Conservation (phyloP, 2,329 filamentous ascomycete genomes). For the Davidsoniella australis region DNA sequence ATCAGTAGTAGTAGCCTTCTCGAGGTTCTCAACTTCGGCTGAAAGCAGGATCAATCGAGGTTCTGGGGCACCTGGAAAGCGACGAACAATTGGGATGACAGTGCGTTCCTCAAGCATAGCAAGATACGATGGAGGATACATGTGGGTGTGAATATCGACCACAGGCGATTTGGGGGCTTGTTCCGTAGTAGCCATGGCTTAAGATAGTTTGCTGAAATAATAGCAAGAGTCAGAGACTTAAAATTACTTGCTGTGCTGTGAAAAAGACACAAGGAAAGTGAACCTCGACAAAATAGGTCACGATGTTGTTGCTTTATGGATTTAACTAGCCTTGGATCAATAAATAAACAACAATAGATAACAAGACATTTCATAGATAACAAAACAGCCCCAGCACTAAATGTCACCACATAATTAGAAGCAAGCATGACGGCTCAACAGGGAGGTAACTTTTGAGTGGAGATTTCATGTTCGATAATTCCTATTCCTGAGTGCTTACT, state of each 20-base stretch:
- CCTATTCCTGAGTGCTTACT: too few species aligned
- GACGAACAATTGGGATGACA: slow-evolving; percentile 54
- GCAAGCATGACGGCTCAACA: too few species aligned
- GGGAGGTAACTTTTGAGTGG: too few species aligned
- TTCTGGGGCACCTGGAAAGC: slow-evolving; percentile 37
- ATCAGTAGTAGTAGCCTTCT: slow-evolving; percentile 22
- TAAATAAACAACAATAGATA: too few species aligned
- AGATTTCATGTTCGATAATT: too few species aligned
- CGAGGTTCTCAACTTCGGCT: slow-evolving; percentile 28
- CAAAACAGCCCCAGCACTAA: too few species aligned
- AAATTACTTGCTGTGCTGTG: background rate
- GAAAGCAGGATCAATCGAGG: slow-evolving; percentile 51
- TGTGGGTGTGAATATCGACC: slow-evolving; percentile 53
- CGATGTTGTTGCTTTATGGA: too few species aligned
- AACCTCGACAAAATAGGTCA: too few species aligned
- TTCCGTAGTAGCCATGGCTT: slow-evolving; percentile 18
- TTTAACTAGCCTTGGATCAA: too few species aligned
- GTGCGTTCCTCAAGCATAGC: slow-evolving; percentile 39
- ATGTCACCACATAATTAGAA: too few species aligned
- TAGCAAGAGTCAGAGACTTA: background rate
- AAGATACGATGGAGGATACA: slow-evolving; percentile 50
- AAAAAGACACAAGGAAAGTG: too few species aligned
- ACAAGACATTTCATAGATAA: too few species aligned
- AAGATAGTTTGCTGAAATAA: background rate
- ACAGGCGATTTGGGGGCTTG: slow-evolving; percentile 22